Evolutionary conservation across 1,284 basidiomycete genomes (phyloP).

Genomic region (Malassezia psittaci): DNA sequence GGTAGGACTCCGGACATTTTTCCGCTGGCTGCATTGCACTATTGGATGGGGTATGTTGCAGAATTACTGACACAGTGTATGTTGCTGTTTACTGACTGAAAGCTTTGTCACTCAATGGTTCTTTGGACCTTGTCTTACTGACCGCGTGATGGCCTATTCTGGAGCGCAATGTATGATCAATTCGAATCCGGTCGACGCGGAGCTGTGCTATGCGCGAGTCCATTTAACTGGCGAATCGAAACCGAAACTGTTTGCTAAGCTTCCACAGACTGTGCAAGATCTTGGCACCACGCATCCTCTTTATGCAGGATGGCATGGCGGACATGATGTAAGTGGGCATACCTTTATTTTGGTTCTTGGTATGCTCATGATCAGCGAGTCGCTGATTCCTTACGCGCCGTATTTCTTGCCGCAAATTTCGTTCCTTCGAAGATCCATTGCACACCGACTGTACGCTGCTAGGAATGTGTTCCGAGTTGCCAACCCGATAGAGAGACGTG

Average conservation of each 20-base stretch:
- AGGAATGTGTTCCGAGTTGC: constrained; percentile 15
- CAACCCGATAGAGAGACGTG: background rate
- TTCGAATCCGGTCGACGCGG: constrained; percentile 47
- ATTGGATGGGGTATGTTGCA: constrained; percentile 20
- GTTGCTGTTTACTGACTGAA: constrained; percentile 9
- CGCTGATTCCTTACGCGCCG: constrained; percentile 54
- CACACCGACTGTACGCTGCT: constrained; percentile 11
- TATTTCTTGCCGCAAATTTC: constrained; percentile 18
- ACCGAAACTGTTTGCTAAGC: constrained; percentile 17
- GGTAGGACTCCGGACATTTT: background rate
- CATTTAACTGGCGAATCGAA: constrained; percentile 19
- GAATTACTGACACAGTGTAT: background rate
- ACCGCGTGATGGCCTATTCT: constrained; percentile 62
- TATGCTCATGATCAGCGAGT: constrained; percentile 68
- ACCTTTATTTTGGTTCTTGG: constrained; percentile 79
- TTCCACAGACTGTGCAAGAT: constrained; percentile 23
- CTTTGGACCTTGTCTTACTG: constrained; percentile 73
- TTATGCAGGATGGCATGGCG: constrained; percentile 54
- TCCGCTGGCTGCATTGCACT: constrained; percentile 20
- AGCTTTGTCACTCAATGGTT: constrained; percentile 63
- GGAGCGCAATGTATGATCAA: constrained; percentile 62
- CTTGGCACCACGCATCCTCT: constrained; percentile 38
- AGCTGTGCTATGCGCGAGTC: constrained; percentile 26
- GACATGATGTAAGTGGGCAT: constrained; percentile 90
- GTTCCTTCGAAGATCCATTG: constrained; percentile 4